Conservation (phyloP, 2,329 filamentous ascomycete species). For the Gnomoniopsis smithogilvyi region DNA sequence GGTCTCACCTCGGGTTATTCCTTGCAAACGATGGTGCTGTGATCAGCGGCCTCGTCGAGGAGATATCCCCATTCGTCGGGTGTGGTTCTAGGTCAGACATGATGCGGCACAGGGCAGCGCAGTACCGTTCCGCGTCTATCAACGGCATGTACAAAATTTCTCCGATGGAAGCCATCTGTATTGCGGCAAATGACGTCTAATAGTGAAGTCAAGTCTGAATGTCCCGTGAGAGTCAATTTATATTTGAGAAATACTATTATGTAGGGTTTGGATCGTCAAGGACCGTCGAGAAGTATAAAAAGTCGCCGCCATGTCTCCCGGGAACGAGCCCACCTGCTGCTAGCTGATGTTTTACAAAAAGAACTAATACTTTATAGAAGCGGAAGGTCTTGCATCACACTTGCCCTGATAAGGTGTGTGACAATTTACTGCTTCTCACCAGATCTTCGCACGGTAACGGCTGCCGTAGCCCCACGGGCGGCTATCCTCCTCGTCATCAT, state of each 20-base stretch:
- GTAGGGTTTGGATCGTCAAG: slow-evolving; percentile 1
- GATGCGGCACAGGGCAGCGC: no score
- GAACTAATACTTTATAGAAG: background rate
- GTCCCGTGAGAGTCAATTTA: background rate
- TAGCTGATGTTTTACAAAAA: background rate
- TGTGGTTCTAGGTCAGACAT: no score
- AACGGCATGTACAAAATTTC: background rate
- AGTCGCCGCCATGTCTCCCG: background rate
- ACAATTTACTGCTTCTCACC: background rate
- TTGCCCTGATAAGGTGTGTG: background rate
- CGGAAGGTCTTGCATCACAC: background rate
- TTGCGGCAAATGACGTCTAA: no score
- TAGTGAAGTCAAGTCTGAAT: background rate
- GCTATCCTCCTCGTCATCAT: no score
- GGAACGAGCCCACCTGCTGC: background rate
- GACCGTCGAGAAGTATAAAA: slow-evolving; percentile 15
- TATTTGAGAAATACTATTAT: background rate
- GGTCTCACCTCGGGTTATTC: background rate
- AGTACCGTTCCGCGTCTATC: no score
- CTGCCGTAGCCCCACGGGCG: no score
- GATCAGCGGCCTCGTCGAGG: background rate
- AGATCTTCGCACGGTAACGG: no score
- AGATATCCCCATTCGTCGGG: no score
- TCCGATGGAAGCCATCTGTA: no score
- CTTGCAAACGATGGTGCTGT: background rate